Base-by-base conservation (phyloP, 129 eudicot species). In the Mikania micrantha region DNA sequence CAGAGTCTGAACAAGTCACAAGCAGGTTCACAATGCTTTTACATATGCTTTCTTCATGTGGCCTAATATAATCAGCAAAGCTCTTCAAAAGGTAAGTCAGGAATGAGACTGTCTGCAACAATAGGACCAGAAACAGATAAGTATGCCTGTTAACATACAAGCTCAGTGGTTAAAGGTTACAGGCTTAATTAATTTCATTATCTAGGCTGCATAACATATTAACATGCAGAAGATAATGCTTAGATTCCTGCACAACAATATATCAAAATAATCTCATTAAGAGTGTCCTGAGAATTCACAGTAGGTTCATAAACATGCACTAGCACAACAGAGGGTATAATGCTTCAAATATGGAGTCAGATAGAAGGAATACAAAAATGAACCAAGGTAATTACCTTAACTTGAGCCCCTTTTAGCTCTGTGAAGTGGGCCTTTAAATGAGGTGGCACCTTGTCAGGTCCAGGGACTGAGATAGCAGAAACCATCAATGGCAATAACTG, bases 1-100 rank as follows among this genome's bases (percentile, higher is more conserved):
- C 98, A 12, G 96, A 93, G 82, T 93, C 98, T 28, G 98, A 93
- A 81, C 98, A 93, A 21, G 98, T 93, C 50, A 93, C 98, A 75
- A 93, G 96, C 84, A 93, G 87, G 85, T 88, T 93, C 54, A 93
- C 98, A 67, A 93, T 82, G 80, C 96, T 93, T 83, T 88, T 93
- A 75, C 98, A 93, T 54, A 93, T 93, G 83, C 95, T 88, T 76
- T 93, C 98, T 71, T 93, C 98, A 77, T 93, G 98, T 38, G 85
- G 98, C 76, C 82, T 86, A 48, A 93, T 93, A 73, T 90, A 93
- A 62, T 93, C 98, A 36, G 92, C 90, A 81, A 93, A 93, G 77
- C 96, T 86, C 85, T 89, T 93, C 86, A 93, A 74, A 64, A 93
- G 91, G 81, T 93, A 93, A 21, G 98, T 93, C 75, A 93, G 64